Percentiles rank a stretch among this genome's conserved stretches.
These are phyloP conservation scores for Amaranthus cruentus DNA, from an alignment of 148 eudicot species.

Conservation along the genomic window DNA sequence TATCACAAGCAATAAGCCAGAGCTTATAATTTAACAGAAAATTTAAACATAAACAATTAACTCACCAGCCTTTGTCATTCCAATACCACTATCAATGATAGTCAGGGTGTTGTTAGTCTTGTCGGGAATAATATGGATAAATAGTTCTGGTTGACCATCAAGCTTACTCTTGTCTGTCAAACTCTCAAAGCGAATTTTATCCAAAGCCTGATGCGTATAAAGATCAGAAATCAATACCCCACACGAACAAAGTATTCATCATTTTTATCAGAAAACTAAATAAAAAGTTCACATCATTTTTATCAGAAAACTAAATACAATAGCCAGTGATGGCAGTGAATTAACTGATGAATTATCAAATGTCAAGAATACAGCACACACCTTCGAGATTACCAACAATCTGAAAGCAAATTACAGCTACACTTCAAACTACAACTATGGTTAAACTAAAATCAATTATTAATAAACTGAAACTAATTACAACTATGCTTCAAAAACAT, in stretches of 20 bases:
- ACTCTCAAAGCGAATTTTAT: conserved; percentile 62
- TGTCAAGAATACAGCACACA: neutral
- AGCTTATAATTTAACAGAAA: neutral
- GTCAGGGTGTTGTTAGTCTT: conserved; percentile 56
- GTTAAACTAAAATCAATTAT: neutral
- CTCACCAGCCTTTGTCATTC: conserved; percentile 77
- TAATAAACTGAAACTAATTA: neutral
- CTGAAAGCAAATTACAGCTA: no score
- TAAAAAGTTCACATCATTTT: neutral
- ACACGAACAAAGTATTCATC: no score
- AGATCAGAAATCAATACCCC: neutral
- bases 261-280: no score
- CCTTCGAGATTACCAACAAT: no score
- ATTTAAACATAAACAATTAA: neutral
- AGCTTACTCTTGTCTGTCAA: conserved; percentile 73
- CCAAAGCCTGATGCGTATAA: conserved; percentile 36
- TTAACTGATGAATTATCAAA: neutral
- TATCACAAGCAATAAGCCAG: neutral
- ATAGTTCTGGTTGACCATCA: conserved; percentile 62
- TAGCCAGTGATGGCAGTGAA: neutral
- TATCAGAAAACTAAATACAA: neutral
- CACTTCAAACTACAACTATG: no score
- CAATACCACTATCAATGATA: conserved; percentile 74
- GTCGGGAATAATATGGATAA: conserved; percentile 65
- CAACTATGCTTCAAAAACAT: no score